phyloP scores from a whole-genome alignment of 805 yeast species.

The Torulaspora maleeae region DNA sequence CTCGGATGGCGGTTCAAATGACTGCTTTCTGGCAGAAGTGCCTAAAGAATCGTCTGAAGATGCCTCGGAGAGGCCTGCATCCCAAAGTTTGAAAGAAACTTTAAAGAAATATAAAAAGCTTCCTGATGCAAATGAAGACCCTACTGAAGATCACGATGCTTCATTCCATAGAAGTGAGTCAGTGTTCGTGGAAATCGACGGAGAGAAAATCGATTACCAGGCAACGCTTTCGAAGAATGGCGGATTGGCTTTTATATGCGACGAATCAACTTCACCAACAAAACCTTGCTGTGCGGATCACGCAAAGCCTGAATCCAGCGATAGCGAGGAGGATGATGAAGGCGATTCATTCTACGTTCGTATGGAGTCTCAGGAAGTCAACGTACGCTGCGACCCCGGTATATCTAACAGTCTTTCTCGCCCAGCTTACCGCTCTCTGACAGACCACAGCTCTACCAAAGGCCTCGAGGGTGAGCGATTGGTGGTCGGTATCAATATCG shows the following conservation, averaged over 20 bases:
- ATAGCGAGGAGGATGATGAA: slow-evolving; percentile 5
- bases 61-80: background rate
- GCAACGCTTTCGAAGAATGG: slow-evolving; percentile 21
- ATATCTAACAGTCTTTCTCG: slow-evolving; percentile 1
- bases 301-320: background rate
- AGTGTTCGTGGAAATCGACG: slow-evolving; percentile 26
- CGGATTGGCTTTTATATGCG: slow-evolving; percentile 18
- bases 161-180: slow-evolving; percentile 1
- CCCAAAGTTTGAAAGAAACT: background rate
- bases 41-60: background rate
- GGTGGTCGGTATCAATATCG: background rate
- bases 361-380: slow-evolving; percentile 18
- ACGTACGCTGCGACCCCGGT: slow-evolving; percentile 15
- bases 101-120: slow-evolving; percentile 8
- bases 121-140: background rate
- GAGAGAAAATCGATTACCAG: slow-evolving; percentile 17
- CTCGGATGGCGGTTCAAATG: background rate
- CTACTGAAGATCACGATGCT: background rate
- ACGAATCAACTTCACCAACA: slow-evolving; percentile 8
- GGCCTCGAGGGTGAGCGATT: background rate
- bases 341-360: slow-evolving; percentile 9
- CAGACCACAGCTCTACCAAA: background rate
- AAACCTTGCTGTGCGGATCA: background rate
- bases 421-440: slow-evolving; percentile 7
- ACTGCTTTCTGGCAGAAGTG: background rate